Evolutionary conservation across 2,329 filamentous ascomycete genomes (phyloP), one percentile per base, ranked within the genome.

Genomic region (Hymenoscyphus repandus): DNA sequence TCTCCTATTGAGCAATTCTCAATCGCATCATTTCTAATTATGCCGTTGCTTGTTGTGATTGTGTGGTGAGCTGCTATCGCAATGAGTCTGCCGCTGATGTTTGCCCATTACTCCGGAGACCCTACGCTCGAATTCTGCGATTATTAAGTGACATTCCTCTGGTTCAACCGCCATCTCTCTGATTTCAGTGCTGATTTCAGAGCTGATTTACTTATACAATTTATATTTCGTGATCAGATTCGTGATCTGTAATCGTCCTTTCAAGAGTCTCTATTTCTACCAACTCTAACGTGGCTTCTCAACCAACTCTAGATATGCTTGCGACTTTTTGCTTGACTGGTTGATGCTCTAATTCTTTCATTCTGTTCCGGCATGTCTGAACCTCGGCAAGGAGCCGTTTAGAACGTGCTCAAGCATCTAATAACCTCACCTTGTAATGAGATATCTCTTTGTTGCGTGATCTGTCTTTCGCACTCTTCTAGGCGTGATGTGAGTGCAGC

Each of bases 11-110:
- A 43, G 30, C 48, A 49, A 53, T 51, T 53, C 47, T 56, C 42
- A 41, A 53, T 32, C 36, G 32, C 20, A 56, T 39, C 49, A 31
- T 47, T 32, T 53, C 43, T 50, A 44, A 53, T 53, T 53, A 47
- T 53, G 38, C 30, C 43, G 38, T 50, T 53, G 32, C 47, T 53
- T 56, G 45, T 51, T 56, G 39, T 51, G 30, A 53, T 53, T 56
- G 34, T 51, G 31, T 15, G 30, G 41, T 18, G 53, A 56, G 45
- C 54, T 56, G 40, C 50, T 56, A 17, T 56, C 44, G 45, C 37
- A 56, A 56, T 51, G 18, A 42, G 39, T 56, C 45, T 56, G 37
- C 51, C 30, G 34, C 45, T 56, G 20, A 56, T 55, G 34, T 45
- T 54, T 54, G 42, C 45, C 45, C 51, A 47, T 53, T 30, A 50